These are phyloP conservation scores for Kodamaea arcana DNA, from an alignment of 1,139 yeast species.

Conservation along the genomic window DNA sequence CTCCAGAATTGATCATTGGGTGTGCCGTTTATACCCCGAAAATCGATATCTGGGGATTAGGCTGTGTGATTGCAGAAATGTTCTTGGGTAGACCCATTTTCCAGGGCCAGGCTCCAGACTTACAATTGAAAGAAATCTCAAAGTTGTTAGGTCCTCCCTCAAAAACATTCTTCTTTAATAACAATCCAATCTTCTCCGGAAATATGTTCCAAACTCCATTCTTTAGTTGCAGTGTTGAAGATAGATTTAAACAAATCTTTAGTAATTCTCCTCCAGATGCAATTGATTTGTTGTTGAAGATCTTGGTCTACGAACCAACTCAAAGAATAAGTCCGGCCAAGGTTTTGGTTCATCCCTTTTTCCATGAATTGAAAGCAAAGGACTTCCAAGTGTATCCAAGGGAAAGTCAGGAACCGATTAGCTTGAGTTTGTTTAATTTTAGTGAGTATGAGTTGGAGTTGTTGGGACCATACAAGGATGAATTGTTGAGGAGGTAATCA, in stretches of 20 bases:
- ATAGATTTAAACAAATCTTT: constrained; percentile 65
- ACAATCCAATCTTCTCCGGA: constrained; percentile 71
- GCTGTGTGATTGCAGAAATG: constrained; percentile 85
- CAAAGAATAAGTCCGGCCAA: constrained; percentile 61
- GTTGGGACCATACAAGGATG: constrained; percentile 41
- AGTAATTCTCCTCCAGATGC: constrained; percentile 69
- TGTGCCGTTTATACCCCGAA: constrained; percentile 72
- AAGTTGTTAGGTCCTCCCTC: constrained; percentile 76
- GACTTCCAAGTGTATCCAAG: constrained; percentile 60
- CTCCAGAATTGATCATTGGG: constrained; percentile 79
- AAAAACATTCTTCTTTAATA: constrained; percentile 66
- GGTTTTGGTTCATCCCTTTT: constrained; percentile 68
- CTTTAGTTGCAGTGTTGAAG: constrained; percentile 57
- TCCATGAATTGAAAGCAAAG: constrained; percentile 58
- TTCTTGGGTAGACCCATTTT: constrained; percentile 75
- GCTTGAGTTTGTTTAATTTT: constrained; percentile 48
- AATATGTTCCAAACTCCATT: constrained; percentile 67
- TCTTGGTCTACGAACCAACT: constrained; percentile 71
- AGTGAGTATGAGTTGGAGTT: constrained; percentile 51
- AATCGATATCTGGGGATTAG: constrained; percentile 83
- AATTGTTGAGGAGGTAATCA: constrained; percentile 19
- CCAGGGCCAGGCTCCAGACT: constrained; percentile 73
- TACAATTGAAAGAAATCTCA: constrained; percentile 73
- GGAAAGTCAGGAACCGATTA: constrained; percentile 39
- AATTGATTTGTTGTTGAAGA: constrained; percentile 62